Base-by-base conservation (phyloP, 1,284 basidiomycete genomes). In the Ganoderma lingzhi region DNA sequence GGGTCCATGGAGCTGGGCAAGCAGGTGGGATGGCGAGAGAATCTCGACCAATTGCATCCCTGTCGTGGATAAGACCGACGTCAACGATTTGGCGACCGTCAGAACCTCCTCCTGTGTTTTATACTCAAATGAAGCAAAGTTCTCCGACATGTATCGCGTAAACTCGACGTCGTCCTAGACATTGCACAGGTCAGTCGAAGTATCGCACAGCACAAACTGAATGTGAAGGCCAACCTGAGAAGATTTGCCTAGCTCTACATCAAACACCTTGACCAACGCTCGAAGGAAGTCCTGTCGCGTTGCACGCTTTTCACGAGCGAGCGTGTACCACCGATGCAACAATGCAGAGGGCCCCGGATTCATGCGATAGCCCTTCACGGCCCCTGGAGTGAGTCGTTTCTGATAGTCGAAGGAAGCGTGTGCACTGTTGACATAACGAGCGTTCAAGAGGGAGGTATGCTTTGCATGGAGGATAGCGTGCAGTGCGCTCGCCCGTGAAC, bases 71-170 rank as follows among this genome's bases (percentile, higher is more conserved):
- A 99, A 83, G 12, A 95, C 87, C 14, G 87, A 85, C 4, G 94
- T 96, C 61, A 98, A 86, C 65, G 89, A 88, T 73, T 93, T 93
- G 75, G 98, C 88, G 23, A 99, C 90, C 0, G 92, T 89, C 68
- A 99, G 84, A 3, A 93, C 90, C 82, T 99, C 98, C 79, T 99
- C 98, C 76, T 93, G 91, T 0, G 94, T 93, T 83, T 96, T 98
- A 84, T 97, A 99, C 62, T 98, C 96, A 68, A 99, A 88, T 1
- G 91, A 85, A 0, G 96, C 88, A 68, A 99, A 91, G 77, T 98
- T 98, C 80, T 99, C 98, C 0, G 95, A 93, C 85, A 99, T 92
- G 81, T 95, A 99, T 60, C 96, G 90, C 0, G 88, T 88, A 75
- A 99, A 95, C 39, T 92, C 88, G 39, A 96, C 85, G 74, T 96